These are phyloP conservation scores for Tremella yokohamensis DNA, from an alignment of 768 basidiomycete species.

Conservation along the genomic window DNA sequence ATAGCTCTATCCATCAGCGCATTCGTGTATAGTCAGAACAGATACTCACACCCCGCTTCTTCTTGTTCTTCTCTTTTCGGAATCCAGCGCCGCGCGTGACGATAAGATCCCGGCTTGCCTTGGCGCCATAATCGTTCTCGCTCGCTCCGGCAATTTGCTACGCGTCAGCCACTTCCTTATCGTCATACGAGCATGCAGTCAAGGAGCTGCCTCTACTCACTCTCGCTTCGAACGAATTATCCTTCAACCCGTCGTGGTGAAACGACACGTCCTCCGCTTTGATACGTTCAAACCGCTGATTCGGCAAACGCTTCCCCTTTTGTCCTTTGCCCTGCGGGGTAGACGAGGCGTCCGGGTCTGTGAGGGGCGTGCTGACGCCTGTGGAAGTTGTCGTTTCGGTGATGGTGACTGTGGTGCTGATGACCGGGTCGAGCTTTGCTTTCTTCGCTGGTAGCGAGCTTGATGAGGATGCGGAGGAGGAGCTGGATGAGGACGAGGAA, in stretches of 20 bases:
- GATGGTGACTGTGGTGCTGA: constrained; percentile 38
- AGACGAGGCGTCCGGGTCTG: constrained; percentile 15
- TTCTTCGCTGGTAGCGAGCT: constrained; percentile 39
- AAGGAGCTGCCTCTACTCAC: constrained; percentile 55
- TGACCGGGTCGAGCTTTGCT: constrained; percentile 37
- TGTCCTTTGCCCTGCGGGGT: constrained; percentile 34
- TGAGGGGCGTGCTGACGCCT: constrained; percentile 39
- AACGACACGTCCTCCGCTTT: constrained; percentile 62
- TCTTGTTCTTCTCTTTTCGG: constrained; percentile 99
- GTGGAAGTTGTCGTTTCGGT: constrained; percentile 30
- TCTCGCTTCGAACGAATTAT: constrained; percentile 79
- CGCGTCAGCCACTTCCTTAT: constrained; percentile 4
- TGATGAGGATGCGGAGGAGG: constrained; percentile 13
- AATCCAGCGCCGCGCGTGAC: constrained; percentile 93
- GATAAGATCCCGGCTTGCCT: constrained; percentile 79
- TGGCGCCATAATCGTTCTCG: constrained; percentile 77
- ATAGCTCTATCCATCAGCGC: constrained; percentile 58
- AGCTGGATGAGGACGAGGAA: constrained; percentile 30
- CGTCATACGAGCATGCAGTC: neutral
- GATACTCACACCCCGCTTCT: constrained; percentile 69
- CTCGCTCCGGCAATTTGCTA: constrained; percentile 58
- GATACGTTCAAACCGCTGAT: constrained; percentile 75
- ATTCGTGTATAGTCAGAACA: neutral
- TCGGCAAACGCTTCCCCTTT: constrained; percentile 47
- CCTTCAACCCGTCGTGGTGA: constrained; percentile 56